Evolutionary conservation across 345 rosid species (phyloP).

Genomic region (Durio zibethinus): DNA sequence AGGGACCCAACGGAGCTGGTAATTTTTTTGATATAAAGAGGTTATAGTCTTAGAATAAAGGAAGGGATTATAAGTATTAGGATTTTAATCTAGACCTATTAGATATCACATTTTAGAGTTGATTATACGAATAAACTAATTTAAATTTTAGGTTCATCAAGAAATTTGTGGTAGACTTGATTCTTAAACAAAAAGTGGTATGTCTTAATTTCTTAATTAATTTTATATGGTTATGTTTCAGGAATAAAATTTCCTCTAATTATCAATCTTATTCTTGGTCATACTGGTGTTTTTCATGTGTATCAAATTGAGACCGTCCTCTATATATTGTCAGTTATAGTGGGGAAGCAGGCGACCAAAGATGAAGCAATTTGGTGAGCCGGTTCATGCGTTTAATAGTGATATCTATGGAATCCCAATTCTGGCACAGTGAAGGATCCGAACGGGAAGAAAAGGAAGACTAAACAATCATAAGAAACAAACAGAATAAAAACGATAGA

Average conservation of each 20-base stretch:
- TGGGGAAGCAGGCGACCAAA: constrained; percentile 1
- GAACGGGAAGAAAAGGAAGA: constrained; percentile 7
- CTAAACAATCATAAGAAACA: constrained; percentile 15
- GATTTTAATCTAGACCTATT: too few species aligned
- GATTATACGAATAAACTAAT: too few species aligned
- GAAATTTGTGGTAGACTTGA: too few species aligned
- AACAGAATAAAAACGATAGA: constrained; percentile 13
- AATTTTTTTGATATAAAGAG: too few species aligned
- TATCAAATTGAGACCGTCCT: constrained; percentile 3
- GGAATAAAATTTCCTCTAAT: neutral
- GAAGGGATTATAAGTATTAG: too few species aligned
- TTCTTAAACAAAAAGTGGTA: too few species aligned
- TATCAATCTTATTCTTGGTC: neutral
- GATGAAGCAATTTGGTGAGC: constrained; percentile 19
- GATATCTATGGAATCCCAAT: constrained; percentile 8
- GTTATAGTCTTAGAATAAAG: too few species aligned
- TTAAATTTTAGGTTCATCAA: too few species aligned
- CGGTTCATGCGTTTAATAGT: constrained; percentile 3
- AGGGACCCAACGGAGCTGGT: too few species aligned
- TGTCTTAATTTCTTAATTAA: neutral
- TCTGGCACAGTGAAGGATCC: constrained; percentile 9
- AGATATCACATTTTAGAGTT: too few species aligned
- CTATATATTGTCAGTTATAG: neutral
- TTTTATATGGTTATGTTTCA: neutral
- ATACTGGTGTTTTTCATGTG: neutral